Conservation (phyloP, 495 filamentous ascomycete genomes). For the Trypethelium eluteriae region DNA sequence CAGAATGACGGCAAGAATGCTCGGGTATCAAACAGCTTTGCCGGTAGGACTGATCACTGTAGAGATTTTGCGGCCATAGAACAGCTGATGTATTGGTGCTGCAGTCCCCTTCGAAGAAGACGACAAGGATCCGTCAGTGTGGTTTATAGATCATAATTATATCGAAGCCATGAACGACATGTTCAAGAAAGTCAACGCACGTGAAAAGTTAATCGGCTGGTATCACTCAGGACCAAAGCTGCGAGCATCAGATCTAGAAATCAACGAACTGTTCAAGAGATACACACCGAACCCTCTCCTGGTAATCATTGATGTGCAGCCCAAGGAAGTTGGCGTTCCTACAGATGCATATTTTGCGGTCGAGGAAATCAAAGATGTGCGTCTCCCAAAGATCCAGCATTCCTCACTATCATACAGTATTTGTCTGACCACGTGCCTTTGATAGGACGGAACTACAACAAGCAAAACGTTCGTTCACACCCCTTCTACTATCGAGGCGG, state of each 20-base stretch:
- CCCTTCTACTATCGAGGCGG: slow-evolving; percentile 97
- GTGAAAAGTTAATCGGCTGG: slow-evolving; percentile 99
- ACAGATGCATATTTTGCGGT: slow-evolving; percentile 99
- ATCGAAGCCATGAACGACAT: slow-evolving; percentile 99
- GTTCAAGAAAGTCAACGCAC: slow-evolving; percentile 99
- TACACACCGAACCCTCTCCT: slow-evolving; percentile 94
- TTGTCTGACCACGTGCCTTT: slow-evolving; percentile 21
- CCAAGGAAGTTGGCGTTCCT: slow-evolving; percentile 94
- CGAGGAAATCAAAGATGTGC: slow-evolving; percentile 98
- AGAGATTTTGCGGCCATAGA: background rate
- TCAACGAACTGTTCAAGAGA: slow-evolving; percentile 99
- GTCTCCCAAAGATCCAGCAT: slow-evolving; percentile 29
- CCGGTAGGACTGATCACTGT: slow-evolving; percentile 52
- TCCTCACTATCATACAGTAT: background rate
- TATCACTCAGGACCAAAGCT: slow-evolving; percentile 98
- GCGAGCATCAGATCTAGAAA: slow-evolving; percentile 92
- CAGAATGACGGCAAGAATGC: slow-evolving; percentile 94
- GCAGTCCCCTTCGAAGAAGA: slow-evolving; percentile 98
- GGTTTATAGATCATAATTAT: slow-evolving; percentile 99
- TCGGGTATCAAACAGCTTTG: slow-evolving; percentile 97
- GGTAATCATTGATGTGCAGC: slow-evolving; percentile 97
- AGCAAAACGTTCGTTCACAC: slow-evolving; percentile 97
- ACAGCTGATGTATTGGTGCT: slow-evolving; percentile 10
- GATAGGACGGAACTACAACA: slow-evolving; percentile 94
- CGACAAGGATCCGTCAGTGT: slow-evolving; percentile 94